These are phyloP conservation scores for Arachnomyces sp. DNA, from an alignment of 2,329 filamentous ascomycete species.

Conservation along the genomic window DNA sequence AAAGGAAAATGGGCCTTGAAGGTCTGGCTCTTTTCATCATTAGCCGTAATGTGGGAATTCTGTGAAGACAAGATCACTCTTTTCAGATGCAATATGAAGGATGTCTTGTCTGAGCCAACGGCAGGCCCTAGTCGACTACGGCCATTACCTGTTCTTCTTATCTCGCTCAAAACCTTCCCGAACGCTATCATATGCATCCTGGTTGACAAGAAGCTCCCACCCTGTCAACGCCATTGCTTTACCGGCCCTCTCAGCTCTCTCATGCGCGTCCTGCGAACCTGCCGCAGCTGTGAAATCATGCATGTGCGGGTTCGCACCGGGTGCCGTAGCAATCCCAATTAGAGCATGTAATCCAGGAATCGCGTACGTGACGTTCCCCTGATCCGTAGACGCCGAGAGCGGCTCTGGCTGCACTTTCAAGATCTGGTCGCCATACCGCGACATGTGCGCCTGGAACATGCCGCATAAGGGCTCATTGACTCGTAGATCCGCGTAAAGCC, in stretches of 20 bases:
- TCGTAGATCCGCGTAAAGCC: slow-evolving; percentile 31
- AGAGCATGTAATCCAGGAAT: slow-evolving; percentile 40
- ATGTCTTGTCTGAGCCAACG: too few relatives aligned
- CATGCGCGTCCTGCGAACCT: slow-evolving; percentile 5
- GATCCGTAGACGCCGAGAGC: slow-evolving; percentile 33
- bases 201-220: slow-evolving; percentile 4
- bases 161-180: slow-evolving; percentile 4
- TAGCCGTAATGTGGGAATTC: too few relatives aligned
- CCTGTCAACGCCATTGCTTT: slow-evolving; percentile 10
- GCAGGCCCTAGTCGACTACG: too few relatives aligned
- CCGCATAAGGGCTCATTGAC: slow-evolving; percentile 33
- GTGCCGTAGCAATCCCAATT: slow-evolving; percentile 35
- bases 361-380: slow-evolving; percentile 39
- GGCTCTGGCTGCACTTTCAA: slow-evolving; percentile 20
- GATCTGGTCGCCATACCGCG: slow-evolving; percentile 23
- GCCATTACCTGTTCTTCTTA: not conserved
- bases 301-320: slow-evolving; percentile 12
- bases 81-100: too few relatives aligned
- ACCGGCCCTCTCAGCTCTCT: slow-evolving; percentile 4
- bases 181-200: slow-evolving; percentile 4
- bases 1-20: too few relatives aligned
- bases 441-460: slow-evolving; percentile 34
- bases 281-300: slow-evolving; percentile 6
- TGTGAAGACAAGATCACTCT: too few relatives aligned
- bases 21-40: too few relatives aligned